Evolutionary conservation across 768 basidiomycete genomes (phyloP).

Genomic region (Russula brevipes): DNA sequence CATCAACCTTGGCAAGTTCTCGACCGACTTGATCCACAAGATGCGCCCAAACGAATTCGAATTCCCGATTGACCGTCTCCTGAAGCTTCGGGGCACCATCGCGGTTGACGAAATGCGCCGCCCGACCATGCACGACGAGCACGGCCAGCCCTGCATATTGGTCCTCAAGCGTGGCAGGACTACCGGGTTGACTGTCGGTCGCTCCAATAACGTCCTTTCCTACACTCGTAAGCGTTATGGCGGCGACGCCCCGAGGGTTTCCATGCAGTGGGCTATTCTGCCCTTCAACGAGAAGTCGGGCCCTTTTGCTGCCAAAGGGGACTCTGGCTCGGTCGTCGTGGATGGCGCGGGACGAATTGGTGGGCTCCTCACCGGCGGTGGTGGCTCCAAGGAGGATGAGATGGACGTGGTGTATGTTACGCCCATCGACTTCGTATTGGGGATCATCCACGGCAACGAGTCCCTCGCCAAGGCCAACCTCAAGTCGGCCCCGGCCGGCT

Average conservation of each 20-base stretch:
- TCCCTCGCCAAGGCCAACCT: too few relatives aligned
- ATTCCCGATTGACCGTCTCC: background rate
- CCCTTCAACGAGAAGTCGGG: background rate
- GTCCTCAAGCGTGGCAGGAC: background rate
- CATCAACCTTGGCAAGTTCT: background rate
- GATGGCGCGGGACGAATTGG: background rate
- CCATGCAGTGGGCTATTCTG: background rate
- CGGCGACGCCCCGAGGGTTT: too few relatives aligned
- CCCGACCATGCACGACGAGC: background rate
- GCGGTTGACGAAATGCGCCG: background rate
- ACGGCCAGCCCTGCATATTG: background rate
- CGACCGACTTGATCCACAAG: background rate
- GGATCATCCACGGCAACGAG: background rate
- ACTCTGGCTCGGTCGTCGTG: background rate
- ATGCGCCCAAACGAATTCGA: background rate
- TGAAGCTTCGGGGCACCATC: background rate
- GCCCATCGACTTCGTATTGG: background rate
- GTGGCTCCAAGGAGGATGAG: background rate
- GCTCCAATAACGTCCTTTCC: background rate
- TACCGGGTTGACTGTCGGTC: background rate
- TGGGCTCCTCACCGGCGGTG: background rate
- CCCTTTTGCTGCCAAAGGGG: background rate
- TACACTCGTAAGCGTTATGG: background rate
- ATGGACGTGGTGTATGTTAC: background rate
- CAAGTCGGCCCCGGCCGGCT: too few relatives aligned